phyloP scores from a whole-genome alignment of 305 asterid species.

The Fraxinus baroniana region DNA sequence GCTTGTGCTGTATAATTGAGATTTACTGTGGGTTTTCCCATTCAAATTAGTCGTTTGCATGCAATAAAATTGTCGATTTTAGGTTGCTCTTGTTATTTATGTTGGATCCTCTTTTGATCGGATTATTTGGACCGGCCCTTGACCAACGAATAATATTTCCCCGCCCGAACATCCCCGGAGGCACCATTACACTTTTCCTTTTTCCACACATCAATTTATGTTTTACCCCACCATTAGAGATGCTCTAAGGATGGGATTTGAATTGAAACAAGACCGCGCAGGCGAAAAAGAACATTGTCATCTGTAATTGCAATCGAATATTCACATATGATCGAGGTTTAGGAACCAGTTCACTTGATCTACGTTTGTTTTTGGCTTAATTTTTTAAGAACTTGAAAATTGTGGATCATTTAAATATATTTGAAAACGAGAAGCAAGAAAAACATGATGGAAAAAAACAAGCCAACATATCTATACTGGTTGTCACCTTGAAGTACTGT shows the following conservation, averaged over 20 bases:
- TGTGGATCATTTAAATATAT: not conserved
- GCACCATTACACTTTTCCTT: not conserved
- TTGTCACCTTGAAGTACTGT: slow-evolving; percentile 22
- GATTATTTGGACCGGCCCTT: not conserved
- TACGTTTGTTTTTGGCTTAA: not conserved
- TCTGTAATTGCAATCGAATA: not conserved
- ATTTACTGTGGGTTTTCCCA: not conserved
- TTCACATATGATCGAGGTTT: not conserved
- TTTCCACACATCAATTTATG: not conserved
- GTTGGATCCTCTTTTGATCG: not conserved
- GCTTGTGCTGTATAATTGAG: not conserved
- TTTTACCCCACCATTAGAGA: not conserved
- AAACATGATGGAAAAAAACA: not conserved
- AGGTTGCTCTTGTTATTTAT: not conserved
- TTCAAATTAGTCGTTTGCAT: not conserved
- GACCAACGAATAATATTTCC: too few species aligned
- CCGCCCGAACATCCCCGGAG: not conserved
- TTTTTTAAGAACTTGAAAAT: not conserved
- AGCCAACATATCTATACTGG: slow-evolving; percentile 12
- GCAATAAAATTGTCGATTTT: not conserved
- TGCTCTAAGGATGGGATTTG: not conserved
- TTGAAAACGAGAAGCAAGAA: not conserved
- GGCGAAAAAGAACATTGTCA: not conserved
- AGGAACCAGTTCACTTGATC: not conserved
- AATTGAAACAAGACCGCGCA: not conserved